These are phyloP conservation scores for Pythium biforme DNA, from an alignment of 352 stramenopile genomes.

Conservation along the genomic window DNA sequence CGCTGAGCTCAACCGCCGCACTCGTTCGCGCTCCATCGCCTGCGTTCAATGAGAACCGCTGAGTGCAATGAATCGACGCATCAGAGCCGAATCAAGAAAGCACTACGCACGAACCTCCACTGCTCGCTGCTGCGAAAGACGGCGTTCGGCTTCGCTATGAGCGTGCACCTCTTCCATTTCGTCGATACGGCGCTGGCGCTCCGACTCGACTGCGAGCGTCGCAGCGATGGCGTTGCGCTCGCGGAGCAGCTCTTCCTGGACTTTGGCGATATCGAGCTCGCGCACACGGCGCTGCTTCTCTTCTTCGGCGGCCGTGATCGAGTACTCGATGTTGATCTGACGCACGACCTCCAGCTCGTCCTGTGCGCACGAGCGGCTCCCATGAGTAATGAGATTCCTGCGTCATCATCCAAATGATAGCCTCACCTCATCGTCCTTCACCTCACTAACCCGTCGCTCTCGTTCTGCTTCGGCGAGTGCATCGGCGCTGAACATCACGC, in stretches of 20 bases:
- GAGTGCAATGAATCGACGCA: too few species aligned
- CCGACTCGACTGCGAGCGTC: constrained; percentile 40
- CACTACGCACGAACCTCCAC: constrained; percentile 27
- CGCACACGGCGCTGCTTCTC: constrained; percentile 62
- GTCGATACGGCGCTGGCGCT: constrained; percentile 47
- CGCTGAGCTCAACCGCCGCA: constrained; percentile 46
- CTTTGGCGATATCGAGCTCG: constrained; percentile 60
- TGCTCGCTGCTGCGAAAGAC: constrained; percentile 32
- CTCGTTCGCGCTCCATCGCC: constrained; percentile 58
- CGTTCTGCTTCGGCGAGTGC: constrained; percentile 57
- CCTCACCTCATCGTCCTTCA: constrained; percentile 41
- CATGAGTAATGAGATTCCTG: too few species aligned
- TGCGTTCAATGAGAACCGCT: background rate
- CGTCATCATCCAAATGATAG: background rate
- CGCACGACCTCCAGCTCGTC: constrained; percentile 63
- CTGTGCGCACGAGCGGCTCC: constrained; percentile 9
- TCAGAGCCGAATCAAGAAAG: too few species aligned
- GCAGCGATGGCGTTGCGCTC: constrained; percentile 41
- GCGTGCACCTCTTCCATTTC: constrained; percentile 32
- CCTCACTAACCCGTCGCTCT: constrained; percentile 50
- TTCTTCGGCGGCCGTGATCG: constrained; percentile 53
- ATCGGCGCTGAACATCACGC: constrained; percentile 34
- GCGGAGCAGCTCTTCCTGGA: constrained; percentile 62
- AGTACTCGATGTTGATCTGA: constrained; percentile 74
- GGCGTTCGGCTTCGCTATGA: constrained; percentile 31